A percentile compares a stretch with the other conserved stretches of the same genome.
phyloP scores from a whole-genome alignment of 305 asterid species.

The Rubia balearica region DNA sequence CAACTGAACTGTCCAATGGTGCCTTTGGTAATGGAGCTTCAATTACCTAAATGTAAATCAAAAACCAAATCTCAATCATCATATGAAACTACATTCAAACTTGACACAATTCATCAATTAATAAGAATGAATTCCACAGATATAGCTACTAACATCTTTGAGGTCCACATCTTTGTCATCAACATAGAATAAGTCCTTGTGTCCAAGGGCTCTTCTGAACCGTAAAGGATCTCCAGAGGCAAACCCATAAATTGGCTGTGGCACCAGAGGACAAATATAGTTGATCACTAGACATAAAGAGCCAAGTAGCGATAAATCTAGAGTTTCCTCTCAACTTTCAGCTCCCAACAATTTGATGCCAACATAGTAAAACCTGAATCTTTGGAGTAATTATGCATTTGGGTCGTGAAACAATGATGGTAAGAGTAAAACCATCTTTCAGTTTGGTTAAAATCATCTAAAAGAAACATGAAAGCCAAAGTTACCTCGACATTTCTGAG shows the following conservation, averaged over 20 bases:
- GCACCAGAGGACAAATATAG: conserved; percentile 10
- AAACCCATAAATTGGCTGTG: conserved; percentile 88
- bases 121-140: not conserved
- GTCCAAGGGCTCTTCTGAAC: conserved; percentile 88
- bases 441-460: not conserved
- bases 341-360: not conserved
- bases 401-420: not conserved
- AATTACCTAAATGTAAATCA: conserved; percentile 46
- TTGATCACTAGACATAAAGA: conserved; percentile 1
- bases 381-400: not conserved
- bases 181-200: conserved; percentile 81
- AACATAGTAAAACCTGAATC: not conserved
- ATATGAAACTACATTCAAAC: conserved; percentile 1
- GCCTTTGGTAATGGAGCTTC: conserved; percentile 94
- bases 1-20: conserved; percentile 75
- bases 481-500: conserved; percentile 83
- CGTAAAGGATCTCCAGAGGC: conserved; percentile 85
- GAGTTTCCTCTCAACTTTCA: not conserved
- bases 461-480: not conserved
- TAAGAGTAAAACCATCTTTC: not conserved
- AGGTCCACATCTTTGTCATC: conserved; percentile 93
- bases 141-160: conserved; percentile 58
- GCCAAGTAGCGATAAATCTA: not conserved
- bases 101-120: not conserved
- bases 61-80: conserved; percentile 8